Evolutionary conservation across 2,329 filamentous ascomycete species (phyloP).

Genomic region (Taxawa tesnikishii): DNA sequence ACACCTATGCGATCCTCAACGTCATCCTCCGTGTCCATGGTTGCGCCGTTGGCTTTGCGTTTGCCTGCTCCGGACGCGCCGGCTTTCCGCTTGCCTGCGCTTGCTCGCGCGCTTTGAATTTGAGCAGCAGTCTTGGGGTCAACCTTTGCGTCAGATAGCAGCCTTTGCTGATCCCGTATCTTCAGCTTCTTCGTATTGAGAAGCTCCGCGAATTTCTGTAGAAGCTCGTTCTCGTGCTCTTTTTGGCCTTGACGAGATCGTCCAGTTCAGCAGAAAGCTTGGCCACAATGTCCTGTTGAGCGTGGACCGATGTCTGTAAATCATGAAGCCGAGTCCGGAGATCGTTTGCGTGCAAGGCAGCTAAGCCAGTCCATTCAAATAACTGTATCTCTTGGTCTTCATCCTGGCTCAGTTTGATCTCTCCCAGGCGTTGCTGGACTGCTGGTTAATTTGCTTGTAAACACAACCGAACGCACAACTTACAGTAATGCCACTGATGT

Average conservation of each 20-base stretch:
- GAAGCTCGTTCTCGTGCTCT: conserved; percentile 53
- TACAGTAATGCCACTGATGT: conserved; percentile 57
- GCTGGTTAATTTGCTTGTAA: not conserved
- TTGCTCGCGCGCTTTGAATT: conserved; percentile 4
- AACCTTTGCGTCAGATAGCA: conserved; percentile 47
- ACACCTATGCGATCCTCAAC: conserved; percentile 17
- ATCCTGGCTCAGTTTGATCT: conserved; percentile 44
- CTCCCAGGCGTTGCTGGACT: conserved; percentile 54
- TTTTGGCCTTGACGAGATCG: conserved; percentile 54
- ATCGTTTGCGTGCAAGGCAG: conserved; percentile 31
- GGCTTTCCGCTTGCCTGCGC: conserved; percentile 9
- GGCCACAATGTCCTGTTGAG: conserved; percentile 43
- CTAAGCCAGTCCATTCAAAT: conserved; percentile 55
- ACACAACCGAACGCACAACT: conserved; percentile 12
- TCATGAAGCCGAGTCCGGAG: conserved; percentile 27
- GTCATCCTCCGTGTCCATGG: conserved; percentile 9
- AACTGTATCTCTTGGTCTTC: conserved; percentile 49
- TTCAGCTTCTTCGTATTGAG: conserved; percentile 72
- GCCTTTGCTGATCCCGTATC: conserved; percentile 59
- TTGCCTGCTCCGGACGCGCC: conserved; percentile 17
- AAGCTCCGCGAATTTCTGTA: conserved; percentile 58
- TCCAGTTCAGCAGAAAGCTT: conserved; percentile 52
- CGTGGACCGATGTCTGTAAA: conserved; percentile 18
- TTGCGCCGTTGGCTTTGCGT: conserved; percentile 15
- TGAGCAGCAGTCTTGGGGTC: conserved; percentile 30